These are phyloP conservation scores for Phytophthora fragariae DNA, from an alignment of 352 stramenopile species.

Conservation along the genomic window DNA sequence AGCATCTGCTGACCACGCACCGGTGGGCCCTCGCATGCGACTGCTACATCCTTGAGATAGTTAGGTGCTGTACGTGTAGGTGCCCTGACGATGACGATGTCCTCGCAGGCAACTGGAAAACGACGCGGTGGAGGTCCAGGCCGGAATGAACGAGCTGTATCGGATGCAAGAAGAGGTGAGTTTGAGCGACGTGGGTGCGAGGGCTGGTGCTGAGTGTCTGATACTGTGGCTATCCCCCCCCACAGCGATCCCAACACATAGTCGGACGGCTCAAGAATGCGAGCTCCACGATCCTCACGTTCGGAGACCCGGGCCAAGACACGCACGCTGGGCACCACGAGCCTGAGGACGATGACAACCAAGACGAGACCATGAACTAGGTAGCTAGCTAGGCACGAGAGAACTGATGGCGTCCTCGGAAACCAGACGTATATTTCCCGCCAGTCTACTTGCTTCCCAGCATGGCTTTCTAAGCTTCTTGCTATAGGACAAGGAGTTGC, in stretches of 20 bases:
- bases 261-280: constrained; percentile 53
- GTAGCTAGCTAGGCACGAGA: constrained; percentile 8
- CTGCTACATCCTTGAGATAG: constrained; percentile 12
- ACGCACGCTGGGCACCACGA: constrained; percentile 23
- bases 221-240: constrained; percentile 5
- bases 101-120: constrained; percentile 56
- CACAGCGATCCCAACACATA: constrained; percentile 52
- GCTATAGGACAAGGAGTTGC: constrained; percentile 31
- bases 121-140: constrained; percentile 64
- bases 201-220: neutral
- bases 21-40: constrained; percentile 44
- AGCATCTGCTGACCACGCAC: constrained; percentile 44
- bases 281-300: constrained; percentile 66
- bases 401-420: constrained; percentile 15
- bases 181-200: neutral
- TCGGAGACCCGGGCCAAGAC: constrained; percentile 40
- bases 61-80: neutral
- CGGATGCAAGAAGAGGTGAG: constrained; percentile 61
- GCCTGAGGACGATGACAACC: constrained; percentile 22
- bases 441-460: constrained; percentile 34
- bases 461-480: constrained; percentile 34
- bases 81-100: constrained; percentile 1
- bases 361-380: constrained; percentile 34
- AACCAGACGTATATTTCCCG: constrained; percentile 41
- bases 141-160: constrained; percentile 66